These are phyloP conservation scores for Ustilago sp. DNA, from an alignment of 1,284 basidiomycete species.

Conservation along the genomic window DNA sequence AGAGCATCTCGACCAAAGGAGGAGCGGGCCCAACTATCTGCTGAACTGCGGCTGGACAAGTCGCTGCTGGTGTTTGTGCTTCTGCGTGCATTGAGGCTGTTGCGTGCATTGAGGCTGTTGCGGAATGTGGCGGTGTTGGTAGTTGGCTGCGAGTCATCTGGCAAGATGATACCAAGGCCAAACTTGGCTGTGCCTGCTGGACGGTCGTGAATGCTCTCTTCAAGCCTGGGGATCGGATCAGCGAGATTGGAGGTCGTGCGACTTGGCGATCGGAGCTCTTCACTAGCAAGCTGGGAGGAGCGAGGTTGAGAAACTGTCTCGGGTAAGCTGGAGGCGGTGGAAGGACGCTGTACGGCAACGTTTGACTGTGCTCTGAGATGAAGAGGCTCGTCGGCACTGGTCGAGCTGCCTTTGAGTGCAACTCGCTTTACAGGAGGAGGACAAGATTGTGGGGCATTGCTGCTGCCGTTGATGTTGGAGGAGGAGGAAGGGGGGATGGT, in stretches of 20 bases:
- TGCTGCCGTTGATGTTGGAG: not conserved
- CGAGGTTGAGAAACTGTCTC: slow-evolving; percentile 32
- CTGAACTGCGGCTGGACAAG: slow-evolving; percentile 32
- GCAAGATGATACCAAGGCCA: slow-evolving; percentile 32
- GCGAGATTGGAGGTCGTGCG: slow-evolving; percentile 1
- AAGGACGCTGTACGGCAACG: slow-evolving; percentile 11
- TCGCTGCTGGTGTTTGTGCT: slow-evolving; percentile 40
- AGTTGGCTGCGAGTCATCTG: slow-evolving; percentile 3
- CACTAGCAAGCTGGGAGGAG: slow-evolving; percentile 30
- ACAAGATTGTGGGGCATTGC: not conserved
- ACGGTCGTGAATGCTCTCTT: slow-evolving; percentile 10
- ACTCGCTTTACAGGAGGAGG: not conserved
- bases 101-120: slow-evolving; percentile 10
- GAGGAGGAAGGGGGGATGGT: not conserved
- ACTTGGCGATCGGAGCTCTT: slow-evolving; percentile 18
- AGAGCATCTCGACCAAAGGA: slow-evolving; percentile 27
- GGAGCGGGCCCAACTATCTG: slow-evolving; percentile 33
- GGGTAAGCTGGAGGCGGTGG: slow-evolving; percentile 30
- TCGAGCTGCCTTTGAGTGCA: slow-evolving; percentile 4
- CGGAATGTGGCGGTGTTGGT: not conserved
- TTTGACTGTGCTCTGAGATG: not conserved
- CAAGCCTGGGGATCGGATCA: slow-evolving; percentile 17
- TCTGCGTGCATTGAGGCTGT: slow-evolving; percentile 8
- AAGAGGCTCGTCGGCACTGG: slow-evolving; percentile 5
- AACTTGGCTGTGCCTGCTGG: slow-evolving; percentile 4